Conservation (phyloP, 768 basidiomycete genomes). For the Clitopilus hobsonii region DNA sequence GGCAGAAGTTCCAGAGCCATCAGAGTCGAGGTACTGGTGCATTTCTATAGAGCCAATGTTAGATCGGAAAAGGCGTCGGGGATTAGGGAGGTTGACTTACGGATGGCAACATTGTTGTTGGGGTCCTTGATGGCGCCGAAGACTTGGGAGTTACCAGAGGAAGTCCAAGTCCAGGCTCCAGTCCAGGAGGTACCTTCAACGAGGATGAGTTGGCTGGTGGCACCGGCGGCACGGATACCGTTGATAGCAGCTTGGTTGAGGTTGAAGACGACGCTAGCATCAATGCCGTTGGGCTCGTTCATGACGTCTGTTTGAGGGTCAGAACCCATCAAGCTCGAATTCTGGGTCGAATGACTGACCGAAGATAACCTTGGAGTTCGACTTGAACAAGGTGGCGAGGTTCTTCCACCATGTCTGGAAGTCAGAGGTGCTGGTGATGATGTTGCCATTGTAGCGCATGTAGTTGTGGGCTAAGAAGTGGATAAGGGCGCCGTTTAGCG, state of each 20-base stretch:
- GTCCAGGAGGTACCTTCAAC: conserved; percentile 47
- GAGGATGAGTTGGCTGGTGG: conserved; percentile 49
- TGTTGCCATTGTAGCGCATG: conserved; percentile 51
- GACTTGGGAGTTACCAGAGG: conserved; percentile 50
- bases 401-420: conserved; percentile 53
- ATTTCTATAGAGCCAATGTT: conserved; percentile 36
- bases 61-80: neutral
- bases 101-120: conserved; percentile 56
- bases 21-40: conserved; percentile 69
- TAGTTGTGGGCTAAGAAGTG: conserved; percentile 52
- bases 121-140: conserved; percentile 53
- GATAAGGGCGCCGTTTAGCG: neutral
- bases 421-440: conserved; percentile 44
- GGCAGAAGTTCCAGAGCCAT: conserved; percentile 50
- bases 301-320: conserved; percentile 32
- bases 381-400: conserved; percentile 48
- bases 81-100: conserved; percentile 23
- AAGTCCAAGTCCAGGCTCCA: conserved; percentile 58
- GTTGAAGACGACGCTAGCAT: conserved; percentile 44
- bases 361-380: conserved; percentile 52
- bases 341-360: conserved; percentile 21
- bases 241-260: conserved; percentile 64
- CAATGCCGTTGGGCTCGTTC: conserved; percentile 65
- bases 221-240: conserved; percentile 58
- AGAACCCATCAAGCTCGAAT: neutral